Conservation (phyloP, 1,284 basidiomycete genomes). For the Leucoagaricus sp. region DNA sequence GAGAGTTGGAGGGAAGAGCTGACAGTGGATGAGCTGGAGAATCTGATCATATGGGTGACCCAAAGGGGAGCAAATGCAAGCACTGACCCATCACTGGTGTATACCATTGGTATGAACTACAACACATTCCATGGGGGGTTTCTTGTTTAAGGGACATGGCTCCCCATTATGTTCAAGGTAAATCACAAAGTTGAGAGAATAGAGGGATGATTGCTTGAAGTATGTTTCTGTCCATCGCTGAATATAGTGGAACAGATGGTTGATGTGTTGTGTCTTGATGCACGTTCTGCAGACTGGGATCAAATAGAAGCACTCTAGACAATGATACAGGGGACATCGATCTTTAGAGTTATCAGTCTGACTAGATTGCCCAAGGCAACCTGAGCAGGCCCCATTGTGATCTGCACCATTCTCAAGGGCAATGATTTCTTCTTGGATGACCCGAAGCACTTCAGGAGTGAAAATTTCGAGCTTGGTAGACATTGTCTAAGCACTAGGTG, state of each 20-base stretch:
- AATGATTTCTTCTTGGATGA: no score
- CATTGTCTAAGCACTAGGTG: no score
- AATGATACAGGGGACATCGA: background rate
- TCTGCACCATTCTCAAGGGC: no score
- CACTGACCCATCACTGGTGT: constrained; percentile 19
- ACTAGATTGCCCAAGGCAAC: no score
- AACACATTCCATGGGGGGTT: background rate
- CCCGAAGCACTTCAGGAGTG: no score
- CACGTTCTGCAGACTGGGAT: background rate
- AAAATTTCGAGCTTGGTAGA: no score
- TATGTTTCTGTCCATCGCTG: background rate
- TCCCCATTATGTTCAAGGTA: background rate
- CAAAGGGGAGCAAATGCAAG: constrained; percentile 21
- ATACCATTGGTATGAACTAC: constrained; percentile 25
- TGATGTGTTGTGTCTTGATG: background rate
- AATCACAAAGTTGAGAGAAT: background rate
- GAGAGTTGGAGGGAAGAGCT: constrained; percentile 27
- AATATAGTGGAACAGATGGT: background rate
- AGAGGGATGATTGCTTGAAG: background rate
- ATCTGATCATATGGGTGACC: background rate
- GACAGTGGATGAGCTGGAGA: constrained; percentile 7
- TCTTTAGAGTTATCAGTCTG: no score
- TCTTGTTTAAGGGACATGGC: background rate
- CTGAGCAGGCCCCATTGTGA: no score
- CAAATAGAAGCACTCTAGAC: background rate